Conservation (phyloP, 2,329 filamentous ascomycete species). For the Epichloe glyceriae region DNA sequence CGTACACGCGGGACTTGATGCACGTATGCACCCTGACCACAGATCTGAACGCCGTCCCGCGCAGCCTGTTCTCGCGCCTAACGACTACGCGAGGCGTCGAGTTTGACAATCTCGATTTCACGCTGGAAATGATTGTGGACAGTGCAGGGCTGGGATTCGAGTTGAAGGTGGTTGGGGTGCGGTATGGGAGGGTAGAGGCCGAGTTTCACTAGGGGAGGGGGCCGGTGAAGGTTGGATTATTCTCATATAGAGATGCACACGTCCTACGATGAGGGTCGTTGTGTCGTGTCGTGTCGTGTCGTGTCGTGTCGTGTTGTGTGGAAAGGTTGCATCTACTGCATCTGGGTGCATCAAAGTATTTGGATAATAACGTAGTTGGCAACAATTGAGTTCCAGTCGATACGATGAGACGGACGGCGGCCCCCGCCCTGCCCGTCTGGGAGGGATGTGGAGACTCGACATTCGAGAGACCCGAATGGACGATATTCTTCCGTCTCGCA, state of each 20-base stretch:
- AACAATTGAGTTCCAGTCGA: no score
- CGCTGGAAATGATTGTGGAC: conserved; percentile 71
- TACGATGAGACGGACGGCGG: no score
- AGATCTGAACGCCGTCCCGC: conserved; percentile 62
- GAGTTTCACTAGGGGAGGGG: conserved; percentile 49
- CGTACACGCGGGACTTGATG: conserved; percentile 48
- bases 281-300: background rate
- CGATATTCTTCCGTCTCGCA: no score
- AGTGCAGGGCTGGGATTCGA: conserved; percentile 67
- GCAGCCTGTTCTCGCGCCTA: conserved; percentile 58
- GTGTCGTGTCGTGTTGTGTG: no score
- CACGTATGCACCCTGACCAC: conserved; percentile 73
- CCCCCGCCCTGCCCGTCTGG: no score
- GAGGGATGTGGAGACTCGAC: no score
- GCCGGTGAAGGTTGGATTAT: no score
- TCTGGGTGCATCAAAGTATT: no score
- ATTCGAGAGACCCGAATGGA: no score
- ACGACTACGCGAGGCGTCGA: conserved; percentile 70
- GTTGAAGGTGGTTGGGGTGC: conserved; percentile 62
- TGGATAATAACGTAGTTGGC: no score
- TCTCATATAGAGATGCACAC: no score
- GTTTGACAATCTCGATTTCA: conserved; percentile 73
- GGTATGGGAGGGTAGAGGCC: conserved; percentile 65
- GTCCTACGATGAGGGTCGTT: background rate
- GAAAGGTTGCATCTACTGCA: no score